A percentile compares a stretch with the other conserved stretches of the same genome.
Evolutionary conservation across 345 rosid genomes (phyloP).

Genomic region (Limnanthes douglasii): DNA sequence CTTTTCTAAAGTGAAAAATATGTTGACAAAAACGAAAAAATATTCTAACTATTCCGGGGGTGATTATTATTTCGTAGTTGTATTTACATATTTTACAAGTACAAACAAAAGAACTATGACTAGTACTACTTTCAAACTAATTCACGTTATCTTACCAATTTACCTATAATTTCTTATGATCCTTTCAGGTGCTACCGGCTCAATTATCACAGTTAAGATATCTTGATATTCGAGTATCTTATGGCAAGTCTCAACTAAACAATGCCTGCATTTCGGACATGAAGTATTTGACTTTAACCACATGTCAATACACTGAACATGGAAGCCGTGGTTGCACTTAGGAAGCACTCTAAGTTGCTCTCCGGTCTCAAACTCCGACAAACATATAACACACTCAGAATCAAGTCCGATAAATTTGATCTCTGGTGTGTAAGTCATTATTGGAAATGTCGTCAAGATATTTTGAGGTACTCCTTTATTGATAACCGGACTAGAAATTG

Average conservation of each 20-base stretch:
- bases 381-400: constrained; percentile 40
- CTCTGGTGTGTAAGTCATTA: constrained; percentile 22
- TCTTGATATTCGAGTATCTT: constrained; percentile 15
- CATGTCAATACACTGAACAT: constrained; percentile 41
- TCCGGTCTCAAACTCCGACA: constrained; percentile 25
- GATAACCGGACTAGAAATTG: constrained; percentile 4
- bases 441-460: constrained; percentile 28
- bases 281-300: constrained; percentile 56
- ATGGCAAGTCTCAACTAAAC: constrained; percentile 17
- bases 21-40: too few species aligned
- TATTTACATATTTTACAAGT: too few species aligned
- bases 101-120: too few species aligned
- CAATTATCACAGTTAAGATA: not conserved
- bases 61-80: too few species aligned
- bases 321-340: constrained; percentile 61
- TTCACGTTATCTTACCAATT: too few species aligned
- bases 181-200: constrained; percentile 11
- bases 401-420: constrained; percentile 25
- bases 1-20: too few species aligned
- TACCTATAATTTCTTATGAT: constrained; percentile 2
- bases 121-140: too few species aligned
- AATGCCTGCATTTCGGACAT: constrained; percentile 51
- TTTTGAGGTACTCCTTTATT: constrained; percentile 27
- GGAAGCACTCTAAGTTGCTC: constrained; percentile 41
- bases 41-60: too few species aligned